Percentiles rank a stretch among this genome's conserved stretches.
These are phyloP conservation scores for Fomitopsis palustris DNA, from an alignment of 1,284 basidiomycete species.

Conservation along the genomic window DNA sequence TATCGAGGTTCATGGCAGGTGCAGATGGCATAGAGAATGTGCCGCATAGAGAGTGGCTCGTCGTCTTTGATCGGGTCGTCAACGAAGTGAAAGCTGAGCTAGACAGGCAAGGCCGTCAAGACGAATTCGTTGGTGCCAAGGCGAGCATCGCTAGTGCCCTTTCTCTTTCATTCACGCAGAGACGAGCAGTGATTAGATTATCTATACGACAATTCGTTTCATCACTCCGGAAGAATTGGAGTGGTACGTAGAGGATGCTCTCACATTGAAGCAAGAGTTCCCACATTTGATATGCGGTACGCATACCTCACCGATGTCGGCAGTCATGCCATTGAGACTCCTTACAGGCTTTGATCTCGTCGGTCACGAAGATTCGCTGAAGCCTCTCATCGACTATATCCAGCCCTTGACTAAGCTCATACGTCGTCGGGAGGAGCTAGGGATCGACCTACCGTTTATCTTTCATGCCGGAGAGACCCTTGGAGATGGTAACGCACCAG, in stretches of 20 bases:
- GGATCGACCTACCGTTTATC: slow-evolving; percentile 71
- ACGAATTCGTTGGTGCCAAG: slow-evolving; percentile 63
- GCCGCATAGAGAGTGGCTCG: slow-evolving; percentile 58
- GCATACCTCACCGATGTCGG: slow-evolving; percentile 13
- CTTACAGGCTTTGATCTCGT: slow-evolving; percentile 74
- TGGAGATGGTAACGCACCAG: slow-evolving; percentile 66
- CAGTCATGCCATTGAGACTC: background rate
- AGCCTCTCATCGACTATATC: slow-evolving; percentile 63
- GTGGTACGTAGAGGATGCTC: slow-evolving; percentile 71
- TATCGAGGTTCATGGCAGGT: slow-evolving; percentile 42
- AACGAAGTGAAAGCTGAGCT: slow-evolving; percentile 53
- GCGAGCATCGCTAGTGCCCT: slow-evolving; percentile 27
- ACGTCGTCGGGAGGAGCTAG: slow-evolving; percentile 50
- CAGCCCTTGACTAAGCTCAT: slow-evolving; percentile 61
- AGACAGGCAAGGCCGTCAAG: slow-evolving; percentile 45
- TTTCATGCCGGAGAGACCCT: slow-evolving; percentile 81
- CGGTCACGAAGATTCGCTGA: slow-evolving; percentile 65
- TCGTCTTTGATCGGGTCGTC: slow-evolving; percentile 53
- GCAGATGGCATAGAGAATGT: slow-evolving; percentile 54
- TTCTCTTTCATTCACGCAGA: background rate
- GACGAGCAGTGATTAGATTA: slow-evolving; percentile 42
- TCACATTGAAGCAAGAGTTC: slow-evolving; percentile 69
- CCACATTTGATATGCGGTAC: slow-evolving; percentile 69
- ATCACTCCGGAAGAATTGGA: slow-evolving; percentile 56
- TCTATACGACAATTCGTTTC: slow-evolving; percentile 65